These are phyloP conservation scores for Mycena venus DNA, from an alignment of 768 basidiomycete genomes.

Conservation along the genomic window DNA sequence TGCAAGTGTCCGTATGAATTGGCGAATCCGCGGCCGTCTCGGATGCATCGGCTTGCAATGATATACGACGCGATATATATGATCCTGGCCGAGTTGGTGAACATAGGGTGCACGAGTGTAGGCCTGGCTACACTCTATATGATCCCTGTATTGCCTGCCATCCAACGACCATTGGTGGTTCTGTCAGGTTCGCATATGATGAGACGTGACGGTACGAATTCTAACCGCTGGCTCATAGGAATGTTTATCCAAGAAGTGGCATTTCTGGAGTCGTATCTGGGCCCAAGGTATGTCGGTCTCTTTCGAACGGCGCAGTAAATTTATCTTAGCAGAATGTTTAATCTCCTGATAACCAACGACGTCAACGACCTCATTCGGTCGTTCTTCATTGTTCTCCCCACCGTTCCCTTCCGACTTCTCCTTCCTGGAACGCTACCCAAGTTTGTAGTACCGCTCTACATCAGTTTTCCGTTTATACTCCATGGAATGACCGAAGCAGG, in stretches of 20 bases:
- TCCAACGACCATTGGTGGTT: slow-evolving; percentile 1
- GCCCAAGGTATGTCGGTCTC: slow-evolving; percentile 2
- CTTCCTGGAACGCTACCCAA: slow-evolving; percentile 17
- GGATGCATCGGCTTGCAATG: background rate
- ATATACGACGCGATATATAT: background rate
- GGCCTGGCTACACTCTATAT: slow-evolving; percentile 14
- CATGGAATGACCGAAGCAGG: background rate
- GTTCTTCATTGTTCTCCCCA: slow-evolving; percentile 20
- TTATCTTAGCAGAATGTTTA: slow-evolving; percentile 10
- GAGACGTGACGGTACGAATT: background rate
- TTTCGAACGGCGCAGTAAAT: background rate
- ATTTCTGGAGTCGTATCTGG: slow-evolving; percentile 27
- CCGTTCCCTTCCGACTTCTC: slow-evolving; percentile 27
- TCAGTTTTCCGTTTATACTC: slow-evolving; percentile 13
- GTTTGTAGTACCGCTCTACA: slow-evolving; percentile 24
- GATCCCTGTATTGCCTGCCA: slow-evolving; percentile 7
- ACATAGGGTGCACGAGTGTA: background rate
- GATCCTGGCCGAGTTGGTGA: background rate
- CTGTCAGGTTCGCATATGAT: background rate
- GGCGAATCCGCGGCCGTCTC: background rate
- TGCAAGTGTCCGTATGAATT: slow-evolving; percentile 26
- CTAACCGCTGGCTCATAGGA: background rate
- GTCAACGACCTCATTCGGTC: slow-evolving; percentile 10
- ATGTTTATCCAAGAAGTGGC: slow-evolving; percentile 25
- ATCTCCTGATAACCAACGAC: slow-evolving; percentile 7